A percentile compares a stretch with the other conserved stretches of the same genome.
Conservation (phyloP, 2,329 filamentous ascomycete genomes). For the Alternaria longipes region DNA sequence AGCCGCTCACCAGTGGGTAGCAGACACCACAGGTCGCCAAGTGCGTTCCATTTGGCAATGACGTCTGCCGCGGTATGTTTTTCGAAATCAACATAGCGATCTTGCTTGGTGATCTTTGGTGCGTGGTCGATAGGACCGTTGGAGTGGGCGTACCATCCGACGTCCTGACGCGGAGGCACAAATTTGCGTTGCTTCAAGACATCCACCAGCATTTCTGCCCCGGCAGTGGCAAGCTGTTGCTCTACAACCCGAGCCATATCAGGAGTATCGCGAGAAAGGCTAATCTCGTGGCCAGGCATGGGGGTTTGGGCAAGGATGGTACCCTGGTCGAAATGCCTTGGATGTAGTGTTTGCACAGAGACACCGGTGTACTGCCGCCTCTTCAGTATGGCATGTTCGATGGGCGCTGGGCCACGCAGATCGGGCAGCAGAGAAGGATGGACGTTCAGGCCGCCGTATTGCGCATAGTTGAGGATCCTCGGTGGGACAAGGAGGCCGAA, state of each 20-base stretch:
- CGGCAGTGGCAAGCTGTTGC: constrained; percentile 66
- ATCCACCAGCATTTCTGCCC: constrained; percentile 74
- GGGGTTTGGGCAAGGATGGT: constrained; percentile 73
- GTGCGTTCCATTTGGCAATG: constrained; percentile 63
- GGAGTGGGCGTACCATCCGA: constrained; percentile 38
- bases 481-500: constrained; percentile 90
- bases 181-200: constrained; percentile 71
- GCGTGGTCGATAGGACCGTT: constrained; percentile 62
- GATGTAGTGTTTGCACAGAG: constrained; percentile 86
- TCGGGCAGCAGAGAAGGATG: constrained; percentile 92
- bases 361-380: constrained; percentile 72
- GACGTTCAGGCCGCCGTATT: constrained; percentile 90
- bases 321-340: constrained; percentile 79
- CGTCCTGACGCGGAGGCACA: constrained; percentile 65
- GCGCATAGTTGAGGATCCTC: constrained; percentile 72
- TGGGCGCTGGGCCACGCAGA: constrained; percentile 83
- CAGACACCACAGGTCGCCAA: constrained; percentile 72
- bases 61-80: constrained; percentile 65
- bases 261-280: constrained; percentile 58
- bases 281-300: constrained; percentile 57
- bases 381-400: constrained; percentile 82
- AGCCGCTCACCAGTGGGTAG: constrained; percentile 41
- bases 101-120: constrained; percentile 73
- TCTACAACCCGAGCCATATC: constrained; percentile 61
- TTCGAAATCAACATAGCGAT: constrained; percentile 70